A percentile compares a stretch with the other conserved stretches of the same genome.
phyloP scores from a whole-genome alignment of 345 rosid species.

The Gossypium sturtianum region DNA sequence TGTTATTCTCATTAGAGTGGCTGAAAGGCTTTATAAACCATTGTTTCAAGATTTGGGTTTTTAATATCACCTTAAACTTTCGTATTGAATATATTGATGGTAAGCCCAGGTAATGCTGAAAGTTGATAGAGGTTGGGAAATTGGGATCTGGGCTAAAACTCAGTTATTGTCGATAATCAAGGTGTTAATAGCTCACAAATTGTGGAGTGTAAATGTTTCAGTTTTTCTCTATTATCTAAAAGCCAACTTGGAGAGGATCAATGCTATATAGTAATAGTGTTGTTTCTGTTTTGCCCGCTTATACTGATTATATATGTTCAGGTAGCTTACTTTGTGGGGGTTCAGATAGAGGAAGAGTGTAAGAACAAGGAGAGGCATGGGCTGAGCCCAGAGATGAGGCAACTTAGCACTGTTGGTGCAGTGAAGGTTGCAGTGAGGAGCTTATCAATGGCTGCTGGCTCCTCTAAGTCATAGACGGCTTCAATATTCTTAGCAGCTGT shows the following conservation, averaged over 20 bases:
- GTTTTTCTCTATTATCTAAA: neutral
- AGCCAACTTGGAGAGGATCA: neutral
- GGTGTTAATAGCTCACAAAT: neutral
- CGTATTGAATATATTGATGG: neutral
- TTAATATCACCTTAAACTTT: neutral
- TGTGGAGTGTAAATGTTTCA: neutral
- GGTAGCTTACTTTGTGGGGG: constrained; percentile 7
- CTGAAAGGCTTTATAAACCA: neutral
- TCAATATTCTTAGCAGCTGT: constrained; percentile 18
- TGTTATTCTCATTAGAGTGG: neutral
- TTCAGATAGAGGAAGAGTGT: constrained; percentile 7
- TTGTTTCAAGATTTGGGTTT: neutral
- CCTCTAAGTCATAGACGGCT: constrained; percentile 30
- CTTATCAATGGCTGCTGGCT: constrained; percentile 33
- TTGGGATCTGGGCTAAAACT: neutral
- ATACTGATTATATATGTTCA: neutral
- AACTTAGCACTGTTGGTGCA: constrained; percentile 73
- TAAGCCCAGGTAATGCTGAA: neutral
- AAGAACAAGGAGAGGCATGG: constrained; percentile 31
- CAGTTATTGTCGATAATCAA: neutral
- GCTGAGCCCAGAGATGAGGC: constrained; percentile 68
- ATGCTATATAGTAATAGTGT: neutral
- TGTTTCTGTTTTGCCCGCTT: neutral
- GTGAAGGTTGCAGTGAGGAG: constrained; percentile 85
- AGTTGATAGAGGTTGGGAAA: neutral